Evolutionary conservation across 2,329 filamentous ascomycete species (phyloP).

Genomic region (Alternaria atra): DNA sequence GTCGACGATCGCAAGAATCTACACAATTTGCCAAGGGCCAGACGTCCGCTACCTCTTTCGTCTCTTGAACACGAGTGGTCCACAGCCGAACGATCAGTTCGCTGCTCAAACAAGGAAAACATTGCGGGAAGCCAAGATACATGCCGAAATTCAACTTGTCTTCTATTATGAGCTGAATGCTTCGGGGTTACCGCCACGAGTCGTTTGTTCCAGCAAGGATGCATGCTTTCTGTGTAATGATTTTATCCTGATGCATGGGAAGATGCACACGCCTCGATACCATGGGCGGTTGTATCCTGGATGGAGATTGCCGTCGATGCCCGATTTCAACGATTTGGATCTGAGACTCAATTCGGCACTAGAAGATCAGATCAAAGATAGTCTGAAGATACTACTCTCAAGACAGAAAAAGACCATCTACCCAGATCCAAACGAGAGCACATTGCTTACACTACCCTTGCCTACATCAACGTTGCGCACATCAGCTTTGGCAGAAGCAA

Average conservation of each 20-base stretch:
- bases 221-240: conserved; percentile 45
- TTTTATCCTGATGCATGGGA: conserved; percentile 56
- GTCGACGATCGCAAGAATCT: conserved; percentile 13
- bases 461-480: conserved; percentile 21
- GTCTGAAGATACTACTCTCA: background rate
- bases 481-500: conserved; percentile 2
- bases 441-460: conserved; percentile 16
- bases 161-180: conserved; percentile 48
- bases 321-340: conserved; percentile 10
- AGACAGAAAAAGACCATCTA: conserved; percentile 17
- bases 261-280: conserved; percentile 53
- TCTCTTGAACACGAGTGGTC: conserved; percentile 10
- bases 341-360: conserved; percentile 17
- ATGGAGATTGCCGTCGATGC: conserved; percentile 55
- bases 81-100: conserved; percentile 16
- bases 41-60: conserved; percentile 11
- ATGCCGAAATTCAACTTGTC: conserved; percentile 62
- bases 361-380: conserved; percentile 2
- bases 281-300: conserved; percentile 58
- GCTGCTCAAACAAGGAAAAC: conserved; percentile 16
- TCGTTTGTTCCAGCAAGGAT: conserved; percentile 60
- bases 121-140: conserved; percentile 42
- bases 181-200: conserved; percentile 46
- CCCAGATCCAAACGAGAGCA: conserved; percentile 28
- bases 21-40: background rate